A percentile compares a stretch with the other conserved stretches of the same genome.
These are phyloP conservation scores for Alternaria sp. DNA, from an alignment of 2,329 filamentous ascomycete genomes.

Conservation along the genomic window DNA sequence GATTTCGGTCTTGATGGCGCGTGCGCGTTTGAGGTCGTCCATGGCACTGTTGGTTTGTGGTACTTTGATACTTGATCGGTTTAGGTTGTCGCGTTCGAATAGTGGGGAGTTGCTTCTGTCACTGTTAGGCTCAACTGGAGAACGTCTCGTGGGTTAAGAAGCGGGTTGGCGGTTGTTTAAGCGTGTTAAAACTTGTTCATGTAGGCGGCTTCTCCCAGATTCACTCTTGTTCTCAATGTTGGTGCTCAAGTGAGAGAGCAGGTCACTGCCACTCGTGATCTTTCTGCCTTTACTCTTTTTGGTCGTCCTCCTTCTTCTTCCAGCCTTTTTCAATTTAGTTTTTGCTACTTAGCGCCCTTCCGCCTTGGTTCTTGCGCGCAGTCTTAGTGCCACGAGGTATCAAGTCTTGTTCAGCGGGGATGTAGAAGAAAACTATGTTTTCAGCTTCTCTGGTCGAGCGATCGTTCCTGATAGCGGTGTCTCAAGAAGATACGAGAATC, in stretches of 20 bases:
- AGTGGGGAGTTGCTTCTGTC: slow-evolving; percentile 14
- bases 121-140: not conserved
- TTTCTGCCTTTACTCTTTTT: not conserved
- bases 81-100: slow-evolving; percentile 11
- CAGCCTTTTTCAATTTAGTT: too few species aligned
- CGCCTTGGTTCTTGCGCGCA: too few species aligned
- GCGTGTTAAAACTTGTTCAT: not conserved
- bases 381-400: too few species aligned
- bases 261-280: not conserved
- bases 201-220: not conserved
- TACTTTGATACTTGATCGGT: not conserved
- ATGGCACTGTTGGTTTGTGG: slow-evolving; percentile 9
- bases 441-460: too few species aligned
- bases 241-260: not conserved
- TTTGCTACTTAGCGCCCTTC: too few species aligned
- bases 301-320: too few species aligned
- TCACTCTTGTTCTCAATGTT: not conserved
- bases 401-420: too few species aligned
- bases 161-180: not conserved
- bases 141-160: not conserved
- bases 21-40: slow-evolving; percentile 29
- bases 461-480: too few species aligned
- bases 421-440: too few species aligned
- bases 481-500: too few species aligned
- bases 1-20: slow-evolving; percentile 28